Evolutionary conservation across 345 rosid species (phyloP), one percentile per base, ranked within the genome.

Genomic region (Brassica nigra): DNA sequence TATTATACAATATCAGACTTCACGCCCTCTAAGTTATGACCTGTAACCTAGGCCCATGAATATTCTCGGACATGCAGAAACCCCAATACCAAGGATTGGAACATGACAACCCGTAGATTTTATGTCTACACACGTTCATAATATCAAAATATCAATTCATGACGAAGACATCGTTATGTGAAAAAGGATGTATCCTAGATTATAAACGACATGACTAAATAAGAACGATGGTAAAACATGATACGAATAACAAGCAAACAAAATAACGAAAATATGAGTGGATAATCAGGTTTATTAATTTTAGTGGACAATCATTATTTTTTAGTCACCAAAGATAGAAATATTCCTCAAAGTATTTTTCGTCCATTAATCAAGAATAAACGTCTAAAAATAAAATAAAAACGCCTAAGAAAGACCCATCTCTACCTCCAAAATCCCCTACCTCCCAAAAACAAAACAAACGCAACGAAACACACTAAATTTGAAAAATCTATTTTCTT

Each of bases 401-500:
- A 75, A 54, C 18, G 34, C 42, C 16, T 36, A 63, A 74, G 31
- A 23, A 62, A 73, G 69, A 39, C 57, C 37, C 66, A 69, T 68
- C 0, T 75, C 7, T 75, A 16, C 62, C 42, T 69, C 79, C 76
- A 69, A 74, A 74, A 74, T 68, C 75, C 68, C n/a, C 27, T 49
- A 54, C 75, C 79, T 74, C 66, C 74, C 71, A 74, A 75, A 54
- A 75, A 62, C 76, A 62, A 80, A 80, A 69, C 83, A 69, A 80
- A 68, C 70, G 69, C 70, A 74, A 74, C 78, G 7, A 74, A 62
- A 55, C 75, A 54, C 54, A 75, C 76, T 62, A 80, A 69, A 75
- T 69, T 16, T 75, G 54, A 80, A 59, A 71, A 68, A 55, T 75
- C 39, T 14, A 4, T 75, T 80, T 75, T 75, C 76, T 74, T 63